phyloP scores from a whole-genome alignment of 2,329 filamentous ascomycete genomes.

The Rhynchosporium agropyri region DNA sequence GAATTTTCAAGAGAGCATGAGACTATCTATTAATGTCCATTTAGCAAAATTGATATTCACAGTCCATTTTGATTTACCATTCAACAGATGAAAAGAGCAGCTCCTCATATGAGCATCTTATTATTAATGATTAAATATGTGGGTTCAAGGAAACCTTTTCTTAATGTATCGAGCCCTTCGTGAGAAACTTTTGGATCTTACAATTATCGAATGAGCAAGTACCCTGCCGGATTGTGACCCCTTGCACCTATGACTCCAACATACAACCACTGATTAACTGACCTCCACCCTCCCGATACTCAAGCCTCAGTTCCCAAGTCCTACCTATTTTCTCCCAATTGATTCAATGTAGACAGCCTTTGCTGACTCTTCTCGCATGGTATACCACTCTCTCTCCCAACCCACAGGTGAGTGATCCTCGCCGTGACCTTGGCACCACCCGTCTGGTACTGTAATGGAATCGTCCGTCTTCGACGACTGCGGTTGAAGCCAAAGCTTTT shows the following conservation, averaged over 20 bases:
- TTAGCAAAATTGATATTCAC: no score
- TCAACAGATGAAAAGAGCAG: not conserved
- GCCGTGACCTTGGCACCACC: conserved; percentile 28
- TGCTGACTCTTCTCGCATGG: conserved; percentile 38
- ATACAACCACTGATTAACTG: not conserved
- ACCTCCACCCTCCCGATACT: no score
- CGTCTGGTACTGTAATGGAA: conserved; percentile 22
- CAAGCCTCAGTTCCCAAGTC: not conserved
- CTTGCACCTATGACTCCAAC: not conserved
- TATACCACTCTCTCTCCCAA: conserved; percentile 32
- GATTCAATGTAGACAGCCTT: conserved; percentile 23
- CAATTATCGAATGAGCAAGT: not conserved
- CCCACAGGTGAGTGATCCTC: conserved; percentile 32
- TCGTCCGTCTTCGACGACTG: conserved; percentile 32
- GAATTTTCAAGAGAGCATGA: no score
- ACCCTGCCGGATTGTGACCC: not conserved
- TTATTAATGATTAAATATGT: conserved; percentile 8
- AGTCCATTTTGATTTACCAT: not conserved
- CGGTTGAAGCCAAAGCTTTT: conserved; percentile 41
- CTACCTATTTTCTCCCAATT: not conserved
- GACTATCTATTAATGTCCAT: no score
- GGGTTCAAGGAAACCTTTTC: not conserved
- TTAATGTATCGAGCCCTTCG: not conserved
- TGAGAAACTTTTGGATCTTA: not conserved
- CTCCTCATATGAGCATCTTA: not conserved